Percentiles rank a stretch among this genome's conserved stretches.
These are phyloP conservation scores for Hirsutella thompsonii DNA, from an alignment of 2,329 filamentous ascomycete genomes.

Conservation along the genomic window DNA sequence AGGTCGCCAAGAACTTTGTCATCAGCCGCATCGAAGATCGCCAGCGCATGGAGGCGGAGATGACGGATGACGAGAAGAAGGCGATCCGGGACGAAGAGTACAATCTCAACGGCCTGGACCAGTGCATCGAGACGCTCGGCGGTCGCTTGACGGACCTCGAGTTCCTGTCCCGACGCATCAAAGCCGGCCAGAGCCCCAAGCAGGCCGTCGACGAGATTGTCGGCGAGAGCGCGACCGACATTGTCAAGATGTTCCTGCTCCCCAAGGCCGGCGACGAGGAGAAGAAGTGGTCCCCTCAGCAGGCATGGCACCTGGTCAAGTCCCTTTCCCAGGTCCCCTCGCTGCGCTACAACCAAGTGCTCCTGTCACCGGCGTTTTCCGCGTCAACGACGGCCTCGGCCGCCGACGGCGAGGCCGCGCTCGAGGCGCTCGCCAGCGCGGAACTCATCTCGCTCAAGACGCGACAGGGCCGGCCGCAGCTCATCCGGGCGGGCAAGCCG, in stretches of 20 bases:
- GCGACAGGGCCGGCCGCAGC: conserved; percentile 62
- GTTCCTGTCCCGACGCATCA: conserved; percentile 80
- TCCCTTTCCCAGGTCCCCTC: conserved; percentile 54
- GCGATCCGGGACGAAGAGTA: conserved; percentile 13
- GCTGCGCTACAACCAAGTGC: conserved; percentile 74
- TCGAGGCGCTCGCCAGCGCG: conserved; percentile 70
- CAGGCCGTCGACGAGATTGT: conserved; percentile 81
- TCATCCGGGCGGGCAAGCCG: conserved; percentile 69
- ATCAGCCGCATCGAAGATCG: conserved; percentile 59
- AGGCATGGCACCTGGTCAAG: conserved; percentile 84
- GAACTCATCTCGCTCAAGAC: conserved; percentile 73
- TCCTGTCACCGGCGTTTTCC: conserved; percentile 66
- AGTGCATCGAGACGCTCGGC: conserved; percentile 69
- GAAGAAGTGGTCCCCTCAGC: conserved; percentile 65
- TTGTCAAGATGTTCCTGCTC: conserved; percentile 85
- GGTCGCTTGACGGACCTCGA: conserved; percentile 93
- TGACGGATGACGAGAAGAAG: conserved; percentile 12
- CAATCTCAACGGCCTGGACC: conserved; percentile 61
- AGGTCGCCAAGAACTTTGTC: conserved; percentile 85
- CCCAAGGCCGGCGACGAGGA: conserved; percentile 34
- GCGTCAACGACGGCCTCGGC: conserved; percentile 33
- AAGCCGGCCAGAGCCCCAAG: conserved; percentile 70
- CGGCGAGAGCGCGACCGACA: conserved; percentile 76
- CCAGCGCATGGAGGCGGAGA: conserved; percentile 14
- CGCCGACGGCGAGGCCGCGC: conserved; percentile 55